A percentile compares a stretch with the other conserved stretches of the same genome.
Evolutionary conservation across 768 basidiomycete species (phyloP).

Genomic region (Mycena rosella): DNA sequence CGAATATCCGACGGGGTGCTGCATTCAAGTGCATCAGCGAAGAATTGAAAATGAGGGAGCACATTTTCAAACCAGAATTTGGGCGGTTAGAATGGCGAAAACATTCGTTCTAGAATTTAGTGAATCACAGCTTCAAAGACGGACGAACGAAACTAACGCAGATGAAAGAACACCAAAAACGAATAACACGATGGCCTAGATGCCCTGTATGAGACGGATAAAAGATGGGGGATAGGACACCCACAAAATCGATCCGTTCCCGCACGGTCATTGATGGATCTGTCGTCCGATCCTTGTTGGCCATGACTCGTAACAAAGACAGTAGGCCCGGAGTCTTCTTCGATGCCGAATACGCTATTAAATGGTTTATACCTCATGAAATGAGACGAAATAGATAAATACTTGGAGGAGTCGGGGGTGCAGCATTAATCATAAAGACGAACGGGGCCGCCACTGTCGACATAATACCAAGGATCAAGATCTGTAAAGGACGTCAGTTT

Average conservation of each 20-base stretch:
- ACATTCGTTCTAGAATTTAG: conserved; percentile 62
- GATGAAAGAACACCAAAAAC: conserved; percentile 77
- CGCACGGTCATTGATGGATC: conserved; percentile 70
- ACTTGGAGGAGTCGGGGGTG: conserved; percentile 88
- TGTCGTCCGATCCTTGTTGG: conserved; percentile 55
- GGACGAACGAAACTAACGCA: conserved; percentile 59
- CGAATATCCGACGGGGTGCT: conserved; percentile 83
- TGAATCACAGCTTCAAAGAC: background rate
- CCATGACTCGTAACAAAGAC: conserved; percentile 67
- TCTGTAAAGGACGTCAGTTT: conserved; percentile 51
- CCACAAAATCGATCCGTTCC: conserved; percentile 77
- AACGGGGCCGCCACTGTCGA: conserved; percentile 72
- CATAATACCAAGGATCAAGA: conserved; percentile 79
- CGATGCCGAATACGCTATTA: conserved; percentile 76
- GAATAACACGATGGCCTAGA: conserved; percentile 57
- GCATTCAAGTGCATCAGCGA: conserved; percentile 6
- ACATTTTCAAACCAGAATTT: conserved; percentile 70
- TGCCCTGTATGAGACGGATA: background rate
- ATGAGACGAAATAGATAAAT: conserved; percentile 14
- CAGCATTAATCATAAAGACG: conserved; percentile 67
- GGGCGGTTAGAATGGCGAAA: conserved; percentile 74
- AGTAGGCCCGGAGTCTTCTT: conserved; percentile 64
- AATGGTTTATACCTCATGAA: conserved; percentile 13
- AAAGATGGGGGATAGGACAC: background rate
- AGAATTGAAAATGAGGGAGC: background rate